Percentiles rank a stretch among this genome's conserved stretches.
Conservation (phyloP, 139 green algal species). For the Coelastrella sp. region DNA sequence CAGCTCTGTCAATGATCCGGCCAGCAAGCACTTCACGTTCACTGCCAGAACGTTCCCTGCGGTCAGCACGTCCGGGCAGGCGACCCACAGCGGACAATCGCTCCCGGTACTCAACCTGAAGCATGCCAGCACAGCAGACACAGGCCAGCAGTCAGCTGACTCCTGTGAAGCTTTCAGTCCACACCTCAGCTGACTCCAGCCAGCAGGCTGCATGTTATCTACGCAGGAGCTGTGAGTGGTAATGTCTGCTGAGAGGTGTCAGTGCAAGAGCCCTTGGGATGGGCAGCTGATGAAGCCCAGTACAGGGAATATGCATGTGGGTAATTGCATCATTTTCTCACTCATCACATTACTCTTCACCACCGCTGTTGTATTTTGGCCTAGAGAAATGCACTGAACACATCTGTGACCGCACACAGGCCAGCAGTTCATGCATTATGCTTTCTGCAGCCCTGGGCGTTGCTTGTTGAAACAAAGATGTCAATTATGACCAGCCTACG, state of each 20-base stretch:
- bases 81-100: constrained; percentile 66
- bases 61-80: constrained; percentile 73
- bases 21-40: constrained; percentile 74
- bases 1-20: constrained; percentile 70
- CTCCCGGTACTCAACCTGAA: constrained; percentile 86
- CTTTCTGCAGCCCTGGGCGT: neutral
- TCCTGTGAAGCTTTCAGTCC: too few species aligned
- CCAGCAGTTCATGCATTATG: too few species aligned
- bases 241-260: neutral
- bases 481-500: too few species aligned
- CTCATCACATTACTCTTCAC: too few species aligned
- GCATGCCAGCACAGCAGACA: neutral
- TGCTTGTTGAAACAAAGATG: neutral
- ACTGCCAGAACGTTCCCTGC: constrained; percentile 69
- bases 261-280: too few species aligned
- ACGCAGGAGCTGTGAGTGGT: neutral
- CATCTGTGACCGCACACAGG: too few species aligned
- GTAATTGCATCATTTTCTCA: too few species aligned
- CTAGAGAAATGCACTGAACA: too few species aligned
- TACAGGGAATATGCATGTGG: too few species aligned
- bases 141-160: neutral
- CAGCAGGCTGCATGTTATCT: neutral
- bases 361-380: too few species aligned
- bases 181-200: too few species aligned
- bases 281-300: too few species aligned